phyloP scores from a whole-genome alignment of 176 grass and related monocot genomes.

The Saccharum spontaneum region DNA sequence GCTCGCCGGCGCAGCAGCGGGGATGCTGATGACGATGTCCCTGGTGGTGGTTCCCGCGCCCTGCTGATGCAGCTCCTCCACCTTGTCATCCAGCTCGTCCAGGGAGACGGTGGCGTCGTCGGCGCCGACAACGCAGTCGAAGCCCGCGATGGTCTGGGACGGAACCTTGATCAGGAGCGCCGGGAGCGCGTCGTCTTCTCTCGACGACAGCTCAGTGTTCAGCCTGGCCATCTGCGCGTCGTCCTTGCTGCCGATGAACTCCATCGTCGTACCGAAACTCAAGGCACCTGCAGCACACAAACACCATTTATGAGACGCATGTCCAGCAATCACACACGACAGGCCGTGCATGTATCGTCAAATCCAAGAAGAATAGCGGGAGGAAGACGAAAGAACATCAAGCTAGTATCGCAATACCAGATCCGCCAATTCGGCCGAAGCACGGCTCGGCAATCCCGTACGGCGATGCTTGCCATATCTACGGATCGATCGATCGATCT shows the following conservation, averaged over 20 bases:
- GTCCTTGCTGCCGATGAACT: slow-evolving; percentile 4
- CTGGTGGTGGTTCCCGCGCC: neutral
- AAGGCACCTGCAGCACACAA: slow-evolving; percentile 18
- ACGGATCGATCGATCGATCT: neutral
- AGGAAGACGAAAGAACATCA: neutral
- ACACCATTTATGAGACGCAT: neutral
- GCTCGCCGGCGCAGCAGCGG: neutral
- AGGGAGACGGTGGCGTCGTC: neutral
- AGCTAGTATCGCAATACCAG: slow-evolving; percentile 45
- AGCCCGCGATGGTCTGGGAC: slow-evolving; percentile 35
- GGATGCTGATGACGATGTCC: slow-evolving; percentile 54
- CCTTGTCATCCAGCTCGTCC: slow-evolving; percentile 9
- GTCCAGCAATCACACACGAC: neutral
- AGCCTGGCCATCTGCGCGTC: slow-evolving; percentile 10
- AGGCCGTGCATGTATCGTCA: neutral
- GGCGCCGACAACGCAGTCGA: slow-evolving; percentile 41
- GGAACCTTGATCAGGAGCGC: slow-evolving; percentile 41
- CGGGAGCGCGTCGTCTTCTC: slow-evolving; percentile 33
- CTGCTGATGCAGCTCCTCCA: neutral
- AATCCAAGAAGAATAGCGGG: neutral
- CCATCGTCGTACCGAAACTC: neutral
- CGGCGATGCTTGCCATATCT: slow-evolving; percentile 41
- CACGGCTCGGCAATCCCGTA: slow-evolving; percentile 50
- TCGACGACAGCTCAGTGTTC: neutral
- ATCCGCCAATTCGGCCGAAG: slow-evolving; percentile 44